Conservation (phyloP, 441 rosid genomes). For the Corymbia citriodora region DNA sequence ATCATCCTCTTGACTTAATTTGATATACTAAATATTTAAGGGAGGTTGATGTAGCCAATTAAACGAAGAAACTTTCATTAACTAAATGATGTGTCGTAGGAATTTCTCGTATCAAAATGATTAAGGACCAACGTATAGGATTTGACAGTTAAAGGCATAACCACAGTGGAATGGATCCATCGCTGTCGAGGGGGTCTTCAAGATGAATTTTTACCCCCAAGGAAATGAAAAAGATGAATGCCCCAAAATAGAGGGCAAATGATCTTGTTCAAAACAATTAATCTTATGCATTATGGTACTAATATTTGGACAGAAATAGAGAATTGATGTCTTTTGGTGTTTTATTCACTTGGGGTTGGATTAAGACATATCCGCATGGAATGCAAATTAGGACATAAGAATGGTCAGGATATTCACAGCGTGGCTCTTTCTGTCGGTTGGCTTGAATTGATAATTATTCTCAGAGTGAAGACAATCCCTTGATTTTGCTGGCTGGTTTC, state of each 20-base stretch:
- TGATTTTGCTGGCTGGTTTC: neutral
- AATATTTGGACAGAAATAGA: neutral
- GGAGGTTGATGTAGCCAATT: neutral
- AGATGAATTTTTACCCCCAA: neutral
- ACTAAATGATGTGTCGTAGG: neutral
- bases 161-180: neutral
- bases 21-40: neutral
- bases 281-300: neutral
- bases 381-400: neutral
- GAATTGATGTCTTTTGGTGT: neutral
- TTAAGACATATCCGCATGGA: neutral
- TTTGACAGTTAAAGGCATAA: neutral
- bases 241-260: neutral
- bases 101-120: neutral
- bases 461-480: neutral
- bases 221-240: neutral
- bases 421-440: neutral
- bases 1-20: neutral
- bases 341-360: neutral
- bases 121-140: neutral
- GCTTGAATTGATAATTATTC: neutral
- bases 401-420: neutral
- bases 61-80: neutral
- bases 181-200: neutral
- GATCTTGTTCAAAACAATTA: neutral